phyloP scores from a whole-genome alignment of 208 protist genomes.

The Wallacemonas collosoma region DNA sequence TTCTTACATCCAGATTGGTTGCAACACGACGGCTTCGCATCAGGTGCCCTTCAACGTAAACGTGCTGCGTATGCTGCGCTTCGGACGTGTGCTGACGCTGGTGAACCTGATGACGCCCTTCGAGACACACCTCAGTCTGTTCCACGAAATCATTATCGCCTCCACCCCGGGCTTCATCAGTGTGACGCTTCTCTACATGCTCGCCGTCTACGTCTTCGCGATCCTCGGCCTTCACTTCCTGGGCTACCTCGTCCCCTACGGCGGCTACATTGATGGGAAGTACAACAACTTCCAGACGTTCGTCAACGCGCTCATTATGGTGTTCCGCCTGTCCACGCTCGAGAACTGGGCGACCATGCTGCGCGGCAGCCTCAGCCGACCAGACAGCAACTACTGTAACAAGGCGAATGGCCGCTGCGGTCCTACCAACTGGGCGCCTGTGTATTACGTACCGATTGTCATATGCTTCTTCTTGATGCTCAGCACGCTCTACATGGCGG shows the following conservation, averaged over 20 bases:
- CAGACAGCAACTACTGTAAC: constrained; percentile 44
- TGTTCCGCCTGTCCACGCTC: constrained; percentile 86
- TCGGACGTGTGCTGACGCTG: constrained; percentile 71
- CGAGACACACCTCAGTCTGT: constrained; percentile 53
- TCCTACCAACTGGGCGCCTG: constrained; percentile 73
- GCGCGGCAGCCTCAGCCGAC: constrained; percentile 62
- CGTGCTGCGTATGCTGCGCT: constrained; percentile 82
- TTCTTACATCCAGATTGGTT: constrained; percentile 81
- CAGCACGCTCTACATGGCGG: constrained; percentile 80
- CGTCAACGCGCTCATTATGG: constrained; percentile 86
- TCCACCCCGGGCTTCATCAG: constrained; percentile 75
- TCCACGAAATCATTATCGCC: constrained; percentile 65
- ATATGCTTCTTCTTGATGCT: constrained; percentile 81
- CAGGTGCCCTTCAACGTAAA: constrained; percentile 88
- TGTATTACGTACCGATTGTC: constrained; percentile 87
- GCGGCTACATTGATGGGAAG: constrained; percentile 65
- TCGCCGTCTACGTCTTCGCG: constrained; percentile 88
- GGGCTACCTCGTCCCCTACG: constrained; percentile 76
- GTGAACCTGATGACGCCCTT: constrained; percentile 55
- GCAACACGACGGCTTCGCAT: constrained; percentile 58
- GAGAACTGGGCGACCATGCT: constrained; percentile 89
- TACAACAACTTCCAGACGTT: constrained; percentile 92
- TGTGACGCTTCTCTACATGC: constrained; percentile 78
- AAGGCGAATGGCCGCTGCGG: constrained; percentile 56
- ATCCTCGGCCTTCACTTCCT: constrained; percentile 90